Evolutionary conservation across 2,329 filamentous ascomycete genomes (phyloP).

Genomic region (Hypoxylon sp.): DNA sequence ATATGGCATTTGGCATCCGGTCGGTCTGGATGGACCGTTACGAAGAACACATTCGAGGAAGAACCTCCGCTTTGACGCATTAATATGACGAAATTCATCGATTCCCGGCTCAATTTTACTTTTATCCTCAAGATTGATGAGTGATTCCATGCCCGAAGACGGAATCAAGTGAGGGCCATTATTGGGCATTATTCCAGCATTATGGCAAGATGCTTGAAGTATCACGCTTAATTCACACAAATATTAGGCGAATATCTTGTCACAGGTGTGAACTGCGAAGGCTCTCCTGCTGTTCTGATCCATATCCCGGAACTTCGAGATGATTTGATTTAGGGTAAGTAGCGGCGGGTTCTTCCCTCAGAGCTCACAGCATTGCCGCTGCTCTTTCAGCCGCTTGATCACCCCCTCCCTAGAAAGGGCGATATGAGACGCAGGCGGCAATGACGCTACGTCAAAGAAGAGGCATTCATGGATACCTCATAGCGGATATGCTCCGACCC

Average conservation of each 20-base stretch:
- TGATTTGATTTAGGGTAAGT: neutral
- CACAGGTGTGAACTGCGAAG: no score
- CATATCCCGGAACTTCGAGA: neutral
- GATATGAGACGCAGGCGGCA: neutral
- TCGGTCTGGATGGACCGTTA: slow-evolving; percentile 17
- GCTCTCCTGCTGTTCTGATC: neutral
- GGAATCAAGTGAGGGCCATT: neutral
- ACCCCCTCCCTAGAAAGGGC: neutral
- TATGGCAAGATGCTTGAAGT: neutral
- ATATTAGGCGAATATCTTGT: neutral
- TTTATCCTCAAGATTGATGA: neutral
- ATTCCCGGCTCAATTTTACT: neutral
- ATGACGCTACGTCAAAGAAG: neutral
- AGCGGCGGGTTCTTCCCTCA: neutral
- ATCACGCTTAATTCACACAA: neutral
- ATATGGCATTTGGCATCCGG: slow-evolving; percentile 12
- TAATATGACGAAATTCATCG: slow-evolving; percentile 32
- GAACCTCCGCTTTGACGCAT: slow-evolving; percentile 27
- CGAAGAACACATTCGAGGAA: slow-evolving; percentile 29
- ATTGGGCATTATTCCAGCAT: neutral
- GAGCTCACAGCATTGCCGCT: neutral
- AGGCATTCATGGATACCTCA: neutral
- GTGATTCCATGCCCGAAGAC: neutral
- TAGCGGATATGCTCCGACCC: neutral
- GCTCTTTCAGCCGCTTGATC: neutral